Conservation (phyloP, 305 asterid species). For the Rubia tinctorum region DNA sequence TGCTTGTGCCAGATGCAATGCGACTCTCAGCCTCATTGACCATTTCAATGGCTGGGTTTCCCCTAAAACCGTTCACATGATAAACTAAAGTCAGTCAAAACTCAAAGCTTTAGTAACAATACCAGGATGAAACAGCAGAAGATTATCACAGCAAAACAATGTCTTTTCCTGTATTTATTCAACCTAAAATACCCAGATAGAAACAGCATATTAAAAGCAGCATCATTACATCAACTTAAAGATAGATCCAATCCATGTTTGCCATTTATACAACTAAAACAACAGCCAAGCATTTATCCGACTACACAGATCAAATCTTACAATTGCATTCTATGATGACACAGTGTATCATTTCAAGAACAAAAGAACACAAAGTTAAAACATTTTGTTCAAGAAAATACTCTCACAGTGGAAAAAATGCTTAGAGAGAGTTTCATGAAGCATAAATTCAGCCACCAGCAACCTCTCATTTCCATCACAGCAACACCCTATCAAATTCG, state of each 20-base stretch:
- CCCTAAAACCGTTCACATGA: constrained; percentile 28
- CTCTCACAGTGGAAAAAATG: constrained; percentile 50
- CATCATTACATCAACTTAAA: background rate
- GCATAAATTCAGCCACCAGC: constrained; percentile 58
- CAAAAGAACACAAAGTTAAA: background rate
- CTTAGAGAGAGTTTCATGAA: constrained; percentile 42
- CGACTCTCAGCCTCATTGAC: constrained; percentile 53
- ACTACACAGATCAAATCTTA: background rate
- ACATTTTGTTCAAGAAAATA: background rate
- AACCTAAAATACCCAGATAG: background rate
- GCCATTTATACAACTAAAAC: background rate
- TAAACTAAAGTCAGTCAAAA: background rate
- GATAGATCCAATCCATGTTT: constrained; percentile 3
- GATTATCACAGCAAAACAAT: background rate
- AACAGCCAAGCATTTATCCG: background rate
- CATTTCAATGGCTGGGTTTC: constrained; percentile 45
- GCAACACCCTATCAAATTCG: constrained; percentile 56
- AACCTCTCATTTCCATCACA: constrained; percentile 56
- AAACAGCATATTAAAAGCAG: background rate
- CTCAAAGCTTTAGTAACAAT: background rate
- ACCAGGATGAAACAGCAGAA: background rate
- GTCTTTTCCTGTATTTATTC: background rate
- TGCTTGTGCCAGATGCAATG: constrained; percentile 46
- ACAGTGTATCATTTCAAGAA: background rate
- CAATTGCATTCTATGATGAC: background rate